Conservation (phyloP, 2,329 filamentous ascomycete species). For the Fusarium devonianum region DNA sequence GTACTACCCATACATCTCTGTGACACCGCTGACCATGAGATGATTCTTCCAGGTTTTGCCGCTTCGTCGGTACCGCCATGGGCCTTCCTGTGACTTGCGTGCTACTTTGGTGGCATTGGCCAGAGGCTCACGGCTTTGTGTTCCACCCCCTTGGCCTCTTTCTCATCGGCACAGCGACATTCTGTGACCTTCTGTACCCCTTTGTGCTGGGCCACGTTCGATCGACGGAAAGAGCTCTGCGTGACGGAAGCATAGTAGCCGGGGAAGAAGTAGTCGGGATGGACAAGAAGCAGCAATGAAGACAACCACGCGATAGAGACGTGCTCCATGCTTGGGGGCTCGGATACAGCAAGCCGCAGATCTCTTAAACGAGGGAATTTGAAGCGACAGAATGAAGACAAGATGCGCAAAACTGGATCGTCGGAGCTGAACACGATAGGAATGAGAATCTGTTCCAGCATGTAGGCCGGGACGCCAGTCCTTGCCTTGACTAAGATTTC, state of each 20-base stretch:
- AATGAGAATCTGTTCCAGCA: too few species aligned
- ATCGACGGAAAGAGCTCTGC: conserved; percentile 48
- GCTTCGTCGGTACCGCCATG: conserved; percentile 52
- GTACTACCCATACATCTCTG: background rate
- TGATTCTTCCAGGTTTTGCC: conserved; percentile 49
- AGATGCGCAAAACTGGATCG: conserved; percentile 7
- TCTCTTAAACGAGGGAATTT: background rate
- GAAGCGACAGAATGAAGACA: conserved; percentile 8
- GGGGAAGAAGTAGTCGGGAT: conserved; percentile 16
- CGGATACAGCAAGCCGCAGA: background rate
- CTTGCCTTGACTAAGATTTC: background rate
- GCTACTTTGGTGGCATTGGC: conserved; percentile 59
- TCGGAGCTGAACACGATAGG: background rate
- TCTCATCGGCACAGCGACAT: conserved; percentile 49
- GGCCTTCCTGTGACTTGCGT: conserved; percentile 50
- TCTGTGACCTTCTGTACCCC: conserved; percentile 55
- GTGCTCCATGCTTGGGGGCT: background rate
- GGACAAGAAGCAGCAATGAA: conserved; percentile 35
- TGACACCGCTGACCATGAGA: conserved; percentile 21
- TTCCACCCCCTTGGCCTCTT: conserved; percentile 53
- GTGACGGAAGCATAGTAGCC: conserved; percentile 48
- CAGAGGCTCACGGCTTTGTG: conserved; percentile 58
- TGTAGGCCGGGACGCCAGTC: background rate
- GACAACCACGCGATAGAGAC: background rate
- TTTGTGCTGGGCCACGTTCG: conserved; percentile 52